Evolutionary conservation across 2,329 filamentous ascomycete genomes (phyloP).

Genomic region (Ophiocordyceps camponoti-floridani): DNA sequence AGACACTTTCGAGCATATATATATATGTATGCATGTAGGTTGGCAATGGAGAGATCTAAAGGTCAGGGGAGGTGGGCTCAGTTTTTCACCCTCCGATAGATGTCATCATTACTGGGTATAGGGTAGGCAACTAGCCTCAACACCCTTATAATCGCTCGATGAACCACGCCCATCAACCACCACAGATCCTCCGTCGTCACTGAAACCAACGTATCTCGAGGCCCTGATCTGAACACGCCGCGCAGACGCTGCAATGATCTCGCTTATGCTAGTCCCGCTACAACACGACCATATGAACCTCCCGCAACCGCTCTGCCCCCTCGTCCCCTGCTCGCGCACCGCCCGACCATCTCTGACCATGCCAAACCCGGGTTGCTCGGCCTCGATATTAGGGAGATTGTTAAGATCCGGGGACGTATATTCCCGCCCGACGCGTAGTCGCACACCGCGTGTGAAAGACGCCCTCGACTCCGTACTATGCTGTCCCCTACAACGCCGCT

Average conservation of each 20-base stretch:
- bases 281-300: not conserved
- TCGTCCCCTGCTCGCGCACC: not conserved
- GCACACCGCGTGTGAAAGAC: conserved; percentile 21
- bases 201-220: too few relatives aligned
- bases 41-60: too few relatives aligned
- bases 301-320: not conserved
- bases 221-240: not conserved
- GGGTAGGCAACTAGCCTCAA: too few relatives aligned
- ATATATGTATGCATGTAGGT: too few relatives aligned
- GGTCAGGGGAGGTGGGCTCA: too few relatives aligned
- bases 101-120: too few relatives aligned
- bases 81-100: too few relatives aligned
- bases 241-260: not conserved
- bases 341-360: not conserved
- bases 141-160: too few relatives aligned
- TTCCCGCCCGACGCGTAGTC: conserved; percentile 15
- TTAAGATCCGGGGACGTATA: conserved; percentile 18
- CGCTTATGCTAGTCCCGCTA: not conserved
- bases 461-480: conserved; percentile 40
- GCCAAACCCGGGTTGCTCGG: not conserved
- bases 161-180: too few relatives aligned
- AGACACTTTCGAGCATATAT: too few relatives aligned
- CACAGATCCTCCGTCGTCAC: too few relatives aligned
- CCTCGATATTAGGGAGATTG: conserved; percentile 17
- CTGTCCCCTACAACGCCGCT: conserved; percentile 32